Base-by-base conservation (phyloP, 129 eudicot species). In the Saposhnikovia divaricata region DNA sequence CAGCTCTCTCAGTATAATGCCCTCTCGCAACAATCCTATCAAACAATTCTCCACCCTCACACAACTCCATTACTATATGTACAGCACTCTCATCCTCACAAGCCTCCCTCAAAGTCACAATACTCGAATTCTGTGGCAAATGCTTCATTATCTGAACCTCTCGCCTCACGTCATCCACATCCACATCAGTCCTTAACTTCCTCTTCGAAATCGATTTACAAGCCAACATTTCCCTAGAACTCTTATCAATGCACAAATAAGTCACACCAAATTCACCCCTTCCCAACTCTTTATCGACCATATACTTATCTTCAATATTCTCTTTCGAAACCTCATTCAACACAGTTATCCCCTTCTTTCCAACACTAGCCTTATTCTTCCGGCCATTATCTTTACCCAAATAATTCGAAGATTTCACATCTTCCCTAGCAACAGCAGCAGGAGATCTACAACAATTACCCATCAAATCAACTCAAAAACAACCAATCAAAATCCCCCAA, bases 391-490 rank as follows among this genome's bases (percentile, higher is more conserved):
- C 91, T 72, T 87, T 83, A 11, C 91, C 89, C 68, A 93, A 89
- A 84, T 80, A 87, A 68, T 90, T 90, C 31, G 89, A 83, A 12
- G 98, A 90, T 87, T 93, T 90, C 4, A 93, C 96, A 75, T 90
- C 98, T 79, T 93, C 98, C 38, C 98, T 82, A 77, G 98, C 96
- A 5, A 93, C 96, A 9, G 98, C 88, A 55, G 98, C 98, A 77
- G 96, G 98, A 91, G 98, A 93, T 91, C 98, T 93, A 88, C 98
- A 93, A 79, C 98, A 93, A 85, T 93, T 93, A 25, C 98, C 98
- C 98, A 93, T 93, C 68, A 78, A 83, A 83, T 84, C 75, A 69
- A 68, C 81, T 72, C 59, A 25, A 37, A 55, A 28, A 78, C 46
- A 31, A 27, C 66, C 16, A 51, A 75, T 79, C 75, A 45, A 40